Evolutionary conservation across 257 asterid species (phyloP), one percentile per base, ranked within the genome.

Genomic region (Przewalskia tangutica): DNA sequence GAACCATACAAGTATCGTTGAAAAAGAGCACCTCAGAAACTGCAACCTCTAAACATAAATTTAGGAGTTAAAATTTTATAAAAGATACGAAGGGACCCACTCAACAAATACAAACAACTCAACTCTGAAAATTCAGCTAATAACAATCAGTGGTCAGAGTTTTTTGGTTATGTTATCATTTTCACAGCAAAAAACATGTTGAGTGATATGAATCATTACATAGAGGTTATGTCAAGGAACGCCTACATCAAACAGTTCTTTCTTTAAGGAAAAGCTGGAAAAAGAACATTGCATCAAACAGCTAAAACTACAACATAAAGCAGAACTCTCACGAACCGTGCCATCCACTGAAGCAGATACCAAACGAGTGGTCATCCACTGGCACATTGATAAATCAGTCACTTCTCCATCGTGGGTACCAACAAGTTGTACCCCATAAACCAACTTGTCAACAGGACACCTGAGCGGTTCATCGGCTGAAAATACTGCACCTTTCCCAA

Each of bases 341-440:
- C 99, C 99, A 89, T 94, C 99, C 77, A 90, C 91, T 38, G 99
- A 97, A 65, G 98, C 97, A 36, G 99, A 94, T 42, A 91, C 99
- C 90, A 97, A 87, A 77, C 98, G 98, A 8, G 98, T 92, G 63
- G 95, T 94, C 99, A 97, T 94, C 99, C 99, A 97, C 87, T 94
- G 99, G 89, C 97, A 97, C 99, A 97, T 97, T 51, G 99, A 94
- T 77, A 97, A 85, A 87, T 92, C 99, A 36, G 99, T 94, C 73
- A 97, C 97, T 83, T 94, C 99, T 83, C 97, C 97, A 85, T 97
- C 99, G 77, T 97, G 99, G 87, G 86, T 90, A 48, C 99, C 99
- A 86, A 97, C 95, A 82, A 94, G 93, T 83, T 97, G 98, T 82
- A 97, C 81, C 10, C 99, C 99, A 66, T 97, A 92, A 81, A 92